These are phyloP conservation scores for Coleophoma crateriformis DNA, from an alignment of 2,329 filamentous ascomycete genomes.

Conservation along the genomic window DNA sequence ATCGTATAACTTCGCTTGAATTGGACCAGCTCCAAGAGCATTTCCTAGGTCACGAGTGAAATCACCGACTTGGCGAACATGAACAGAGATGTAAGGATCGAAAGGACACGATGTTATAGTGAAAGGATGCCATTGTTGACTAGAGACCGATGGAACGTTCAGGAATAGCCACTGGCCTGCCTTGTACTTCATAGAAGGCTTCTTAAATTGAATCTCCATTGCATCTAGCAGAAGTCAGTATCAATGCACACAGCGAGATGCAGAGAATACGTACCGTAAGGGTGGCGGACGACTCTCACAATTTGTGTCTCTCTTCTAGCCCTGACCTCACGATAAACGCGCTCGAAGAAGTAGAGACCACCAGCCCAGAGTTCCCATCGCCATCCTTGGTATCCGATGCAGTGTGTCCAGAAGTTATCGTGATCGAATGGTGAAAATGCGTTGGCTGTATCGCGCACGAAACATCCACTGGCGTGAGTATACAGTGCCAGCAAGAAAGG, in stretches of 20 bases:
- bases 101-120: constrained; percentile 98
- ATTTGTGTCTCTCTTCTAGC: constrained; percentile 81
- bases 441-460: constrained; percentile 75
- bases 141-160: constrained; percentile 83
- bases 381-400: constrained; percentile 94
- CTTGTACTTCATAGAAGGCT: constrained; percentile 97
- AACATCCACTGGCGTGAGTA: constrained; percentile 93
- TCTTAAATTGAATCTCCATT: constrained; percentile 94
- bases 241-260: not conserved
- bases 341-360: constrained; percentile 78
- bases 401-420: constrained; percentile 80
- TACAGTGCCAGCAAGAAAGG: constrained; percentile 92
- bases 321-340: constrained; percentile 86
- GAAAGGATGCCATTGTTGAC: constrained; percentile 95
- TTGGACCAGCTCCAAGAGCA: constrained; percentile 82
- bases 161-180: constrained; percentile 97
- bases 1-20: constrained; percentile 86
- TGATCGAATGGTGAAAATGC: constrained; percentile 82
- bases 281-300: constrained; percentile 89
- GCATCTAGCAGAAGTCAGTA: constrained; percentile 55
- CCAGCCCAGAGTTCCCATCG: constrained; percentile 90
- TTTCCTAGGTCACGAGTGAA: constrained; percentile 94
- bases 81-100: constrained; percentile 89
- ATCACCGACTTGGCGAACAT: constrained; percentile 94
- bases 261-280: constrained; percentile 63